A percentile compares a stretch with the other conserved stretches of the same genome.
These are phyloP conservation scores for Blastobotrys elegans DNA, from an alignment of 1,139 yeast species.

Conservation along the genomic window DNA sequence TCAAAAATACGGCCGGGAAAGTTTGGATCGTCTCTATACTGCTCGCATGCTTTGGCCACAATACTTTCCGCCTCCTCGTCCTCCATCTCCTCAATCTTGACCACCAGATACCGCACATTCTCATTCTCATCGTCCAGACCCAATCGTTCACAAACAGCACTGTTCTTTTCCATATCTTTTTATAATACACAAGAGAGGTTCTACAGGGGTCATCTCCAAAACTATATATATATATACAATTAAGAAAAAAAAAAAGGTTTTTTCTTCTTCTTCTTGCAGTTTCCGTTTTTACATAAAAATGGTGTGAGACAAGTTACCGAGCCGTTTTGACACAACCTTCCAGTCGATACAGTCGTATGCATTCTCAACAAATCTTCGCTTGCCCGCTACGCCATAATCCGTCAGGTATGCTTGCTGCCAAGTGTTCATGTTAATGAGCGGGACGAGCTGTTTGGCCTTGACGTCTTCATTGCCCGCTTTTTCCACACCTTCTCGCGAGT, in stretches of 20 bases:
- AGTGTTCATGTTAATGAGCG: slow-evolving; percentile 68
- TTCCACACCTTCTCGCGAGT: background rate
- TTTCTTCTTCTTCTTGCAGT: no score
- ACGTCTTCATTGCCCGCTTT: slow-evolving; percentile 5
- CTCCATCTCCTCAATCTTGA: background rate
- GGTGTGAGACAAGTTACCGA: slow-evolving; percentile 1
- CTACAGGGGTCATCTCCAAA: background rate
- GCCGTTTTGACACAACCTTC: slow-evolving; percentile 53
- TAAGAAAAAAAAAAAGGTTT: no score
- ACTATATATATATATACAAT: background rate
- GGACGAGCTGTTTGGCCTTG: slow-evolving; percentile 41
- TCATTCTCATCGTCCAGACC: slow-evolving; percentile 3
- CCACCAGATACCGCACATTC: background rate
- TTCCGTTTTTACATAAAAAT: background rate
- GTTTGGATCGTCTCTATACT: slow-evolving; percentile 10
- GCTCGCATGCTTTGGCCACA: slow-evolving; percentile 1
- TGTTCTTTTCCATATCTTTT: background rate
- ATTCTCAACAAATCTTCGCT: slow-evolving; percentile 66
- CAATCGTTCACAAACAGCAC: background rate
- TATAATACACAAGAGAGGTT: no score
- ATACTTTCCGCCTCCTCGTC: slow-evolving; percentile 1
- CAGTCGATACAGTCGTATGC: slow-evolving; percentile 81
- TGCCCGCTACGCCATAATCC: slow-evolving; percentile 85
- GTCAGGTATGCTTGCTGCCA: slow-evolving; percentile 84
- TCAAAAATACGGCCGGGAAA: slow-evolving; percentile 4